Conservation (phyloP, 306 rosid species). For the Coriaria nepalensis region DNA sequence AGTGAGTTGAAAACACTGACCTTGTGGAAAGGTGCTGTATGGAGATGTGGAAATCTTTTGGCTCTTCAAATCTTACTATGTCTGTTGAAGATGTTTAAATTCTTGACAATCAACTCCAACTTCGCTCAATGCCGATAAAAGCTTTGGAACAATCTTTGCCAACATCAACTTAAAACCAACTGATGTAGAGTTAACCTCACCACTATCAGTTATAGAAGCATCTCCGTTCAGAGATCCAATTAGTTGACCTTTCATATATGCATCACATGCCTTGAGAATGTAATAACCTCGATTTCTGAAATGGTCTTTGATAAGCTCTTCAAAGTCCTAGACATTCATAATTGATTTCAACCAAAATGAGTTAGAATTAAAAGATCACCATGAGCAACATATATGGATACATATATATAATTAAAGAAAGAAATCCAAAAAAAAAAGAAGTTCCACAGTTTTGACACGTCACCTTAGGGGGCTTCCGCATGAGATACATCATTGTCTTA, state of each 20-base stretch:
- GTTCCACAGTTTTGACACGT: slow-evolving; percentile 5
- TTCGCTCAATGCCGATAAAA: slow-evolving; percentile 44
- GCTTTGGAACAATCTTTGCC: slow-evolving; percentile 76
- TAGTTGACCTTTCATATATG: slow-evolving; percentile 77
- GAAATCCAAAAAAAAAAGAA: neutral
- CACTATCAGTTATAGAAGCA: slow-evolving; percentile 45
- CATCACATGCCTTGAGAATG: slow-evolving; percentile 94
- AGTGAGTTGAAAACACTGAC: no score
- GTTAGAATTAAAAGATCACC: no score
- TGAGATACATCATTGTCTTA: slow-evolving; percentile 90
- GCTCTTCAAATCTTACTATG: slow-evolving; percentile 22
- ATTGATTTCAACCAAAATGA: no score
- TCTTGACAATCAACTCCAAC: slow-evolving; percentile 78
- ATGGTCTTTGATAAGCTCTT: slow-evolving; percentile 65
- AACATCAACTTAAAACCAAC: slow-evolving; percentile 95
- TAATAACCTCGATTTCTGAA: slow-evolving; percentile 71
- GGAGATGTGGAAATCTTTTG: slow-evolving; percentile 15
- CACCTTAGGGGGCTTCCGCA: slow-evolving; percentile 94
- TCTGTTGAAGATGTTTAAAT: slow-evolving; percentile 67
- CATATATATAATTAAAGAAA: neutral
- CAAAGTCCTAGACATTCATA: slow-evolving; percentile 51
- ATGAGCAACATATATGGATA: neutral
- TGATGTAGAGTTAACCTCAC: slow-evolving; percentile 61
- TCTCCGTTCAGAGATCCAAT: slow-evolving; percentile 69
- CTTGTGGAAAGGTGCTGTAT: no score